Conservation (phyloP, 129 eudicot genomes). For the Arctium lappa region DNA sequence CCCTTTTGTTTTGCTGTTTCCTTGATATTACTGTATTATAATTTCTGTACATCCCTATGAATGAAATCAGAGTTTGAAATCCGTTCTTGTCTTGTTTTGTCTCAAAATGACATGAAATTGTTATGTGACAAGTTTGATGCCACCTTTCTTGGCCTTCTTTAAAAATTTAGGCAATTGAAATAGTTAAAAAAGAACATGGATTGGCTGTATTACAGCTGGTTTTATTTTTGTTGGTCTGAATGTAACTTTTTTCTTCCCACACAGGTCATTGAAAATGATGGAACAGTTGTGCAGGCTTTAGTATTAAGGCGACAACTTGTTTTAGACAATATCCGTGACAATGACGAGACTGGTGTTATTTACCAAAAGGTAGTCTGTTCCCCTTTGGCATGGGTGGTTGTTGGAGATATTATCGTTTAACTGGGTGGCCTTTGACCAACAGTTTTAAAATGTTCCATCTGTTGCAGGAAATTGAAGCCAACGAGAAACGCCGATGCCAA, state of each 20-base stretch:
- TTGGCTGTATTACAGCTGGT: background rate
- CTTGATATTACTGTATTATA: too few species aligned
- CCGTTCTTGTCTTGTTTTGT: too few species aligned
- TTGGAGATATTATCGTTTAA: background rate
- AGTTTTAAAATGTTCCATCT: background rate
- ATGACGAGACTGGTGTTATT: slow-evolving; percentile 72
- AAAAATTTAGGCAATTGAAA: background rate
- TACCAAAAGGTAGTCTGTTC: slow-evolving; percentile 54
- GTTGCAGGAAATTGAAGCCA: slow-evolving; percentile 85
- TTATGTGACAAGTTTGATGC: background rate
- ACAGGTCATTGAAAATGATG: slow-evolving; percentile 69
- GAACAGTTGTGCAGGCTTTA: slow-evolving; percentile 71
- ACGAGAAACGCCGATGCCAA: slow-evolving; percentile 67
- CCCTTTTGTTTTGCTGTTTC: too few species aligned
- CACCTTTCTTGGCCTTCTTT: background rate
- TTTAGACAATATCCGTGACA: slow-evolving; percentile 91
- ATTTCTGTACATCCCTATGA: too few species aligned
- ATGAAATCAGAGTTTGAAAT: too few species aligned
- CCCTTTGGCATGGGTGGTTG: background rate
- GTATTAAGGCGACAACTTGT: slow-evolving; percentile 76
- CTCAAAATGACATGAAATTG: background rate
- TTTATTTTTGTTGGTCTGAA: background rate
- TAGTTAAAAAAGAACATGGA: background rate
- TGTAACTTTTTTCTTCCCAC: slow-evolving; percentile 5
- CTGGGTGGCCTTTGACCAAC: slow-evolving; percentile 14